Percentiles rank a stretch among this genome's conserved stretches.
These are phyloP conservation scores for Pseudogymnoascus pannorum DNA, from an alignment of 2,329 filamentous ascomycete species.

Conservation along the genomic window DNA sequence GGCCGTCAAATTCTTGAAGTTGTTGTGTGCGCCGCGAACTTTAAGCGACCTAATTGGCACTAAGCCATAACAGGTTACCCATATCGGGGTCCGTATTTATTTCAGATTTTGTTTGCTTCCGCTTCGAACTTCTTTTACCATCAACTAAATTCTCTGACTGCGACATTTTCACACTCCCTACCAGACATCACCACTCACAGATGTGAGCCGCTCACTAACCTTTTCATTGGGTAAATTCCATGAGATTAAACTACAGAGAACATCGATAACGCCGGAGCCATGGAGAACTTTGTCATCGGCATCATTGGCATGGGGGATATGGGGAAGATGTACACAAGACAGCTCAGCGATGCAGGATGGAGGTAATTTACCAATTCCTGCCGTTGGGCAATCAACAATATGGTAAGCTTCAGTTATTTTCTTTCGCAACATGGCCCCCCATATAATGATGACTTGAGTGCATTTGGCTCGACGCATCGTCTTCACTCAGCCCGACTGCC, in stretches of 20 bases:
- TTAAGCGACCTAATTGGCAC: neutral
- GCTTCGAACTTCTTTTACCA: neutral
- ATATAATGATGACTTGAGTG: conserved; percentile 98
- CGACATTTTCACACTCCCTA: neutral
- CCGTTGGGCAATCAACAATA: conserved; percentile 22
- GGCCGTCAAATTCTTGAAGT: conserved; percentile 2
- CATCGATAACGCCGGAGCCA: conserved; percentile 12
- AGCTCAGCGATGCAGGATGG: conserved; percentile 87
- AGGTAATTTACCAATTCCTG: conserved; percentile 56
- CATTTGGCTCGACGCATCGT: conserved; percentile 99
- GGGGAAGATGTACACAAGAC: conserved; percentile 95
- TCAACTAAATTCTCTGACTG: conserved; percentile 2
- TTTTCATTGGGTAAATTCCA: conserved; percentile 4
- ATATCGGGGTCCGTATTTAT: conserved; percentile 7
- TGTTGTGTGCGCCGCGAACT: conserved; percentile 9
- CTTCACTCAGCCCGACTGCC: conserved; percentile 54
- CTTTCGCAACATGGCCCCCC: conserved; percentile 2
- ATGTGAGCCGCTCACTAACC: conserved; percentile 6
- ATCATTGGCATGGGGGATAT: conserved; percentile 99
- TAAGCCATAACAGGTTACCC: neutral
- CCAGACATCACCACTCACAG: neutral
- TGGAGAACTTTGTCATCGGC: conserved; percentile 63
- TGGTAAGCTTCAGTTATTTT: conserved; percentile 25
- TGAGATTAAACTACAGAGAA: conserved; percentile 7
- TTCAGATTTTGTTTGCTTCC: conserved; percentile 7